Percentiles rank a stretch among this genome's conserved stretches.
These are phyloP conservation scores for Mortierella sp. DNA, from an alignment of 371 early-diverging fungal species.

Conservation along the genomic window DNA sequence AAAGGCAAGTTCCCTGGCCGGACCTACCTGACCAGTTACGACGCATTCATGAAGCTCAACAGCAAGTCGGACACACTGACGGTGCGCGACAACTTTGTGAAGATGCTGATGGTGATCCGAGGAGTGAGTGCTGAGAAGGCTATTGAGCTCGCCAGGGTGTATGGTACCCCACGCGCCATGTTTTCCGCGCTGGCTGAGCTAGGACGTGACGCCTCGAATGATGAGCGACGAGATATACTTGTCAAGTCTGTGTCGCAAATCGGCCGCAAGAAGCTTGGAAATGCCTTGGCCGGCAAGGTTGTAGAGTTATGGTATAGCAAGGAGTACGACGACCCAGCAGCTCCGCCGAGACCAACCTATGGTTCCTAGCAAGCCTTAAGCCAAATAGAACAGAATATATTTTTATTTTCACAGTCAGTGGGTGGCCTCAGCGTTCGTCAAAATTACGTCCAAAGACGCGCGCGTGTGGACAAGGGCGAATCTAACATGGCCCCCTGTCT, in stretches of 20 bases:
- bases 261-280: conserved; percentile 66
- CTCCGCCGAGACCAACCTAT: not conserved
- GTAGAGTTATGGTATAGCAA: conserved; percentile 72
- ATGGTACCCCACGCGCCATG: conserved; percentile 75
- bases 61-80: conserved; percentile 76
- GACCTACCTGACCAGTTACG: conserved; percentile 68
- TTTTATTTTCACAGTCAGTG: too few relatives aligned
- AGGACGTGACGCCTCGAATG: not conserved
- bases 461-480: not conserved
- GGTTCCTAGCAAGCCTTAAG: not conserved
- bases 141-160: conserved; percentile 71
- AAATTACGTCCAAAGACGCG: not conserved
- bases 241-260: conserved; percentile 57
- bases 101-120: conserved; percentile 85
- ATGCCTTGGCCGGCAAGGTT: conserved; percentile 64
- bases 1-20: conserved; percentile 53
- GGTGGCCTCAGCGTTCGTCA: conserved; percentile 1
- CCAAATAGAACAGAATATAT: not conserved
- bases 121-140: conserved; percentile 92
- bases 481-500: too few relatives aligned
- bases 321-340: conserved; percentile 27
- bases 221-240: conserved; percentile 46
- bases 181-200: conserved; percentile 59
- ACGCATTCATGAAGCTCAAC: conserved; percentile 72
- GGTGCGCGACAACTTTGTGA: conserved; percentile 79